A percentile compares a stretch with the other conserved stretches of the same genome.
These are phyloP conservation scores for Colletotrichum sp. DNA, from an alignment of 2,329 filamentous ascomycete species.

Conservation along the genomic window DNA sequence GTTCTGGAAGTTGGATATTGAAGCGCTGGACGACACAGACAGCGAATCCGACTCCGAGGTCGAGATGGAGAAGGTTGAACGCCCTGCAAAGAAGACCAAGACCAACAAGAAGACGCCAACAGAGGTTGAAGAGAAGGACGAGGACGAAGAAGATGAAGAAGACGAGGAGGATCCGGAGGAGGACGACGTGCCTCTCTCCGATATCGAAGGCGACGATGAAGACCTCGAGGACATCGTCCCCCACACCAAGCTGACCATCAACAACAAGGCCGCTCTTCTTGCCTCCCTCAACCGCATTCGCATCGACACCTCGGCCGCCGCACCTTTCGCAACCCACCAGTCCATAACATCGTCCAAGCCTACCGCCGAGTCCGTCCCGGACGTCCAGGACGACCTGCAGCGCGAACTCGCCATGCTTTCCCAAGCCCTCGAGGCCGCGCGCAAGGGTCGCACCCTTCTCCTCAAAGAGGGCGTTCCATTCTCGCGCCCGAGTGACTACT, in stretches of 20 bases:
- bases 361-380: constrained; percentile 71
- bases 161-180: constrained; percentile 72
- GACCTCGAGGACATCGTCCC: constrained; percentile 88
- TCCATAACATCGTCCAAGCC: constrained; percentile 71
- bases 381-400: constrained; percentile 89
- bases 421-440: constrained; percentile 82
- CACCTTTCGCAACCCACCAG: constrained; percentile 85
- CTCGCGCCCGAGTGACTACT: constrained; percentile 90
- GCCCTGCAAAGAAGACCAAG: constrained; percentile 48
- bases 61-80: constrained; percentile 75
- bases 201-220: constrained; percentile 78
- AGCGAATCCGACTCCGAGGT: constrained; percentile 71
- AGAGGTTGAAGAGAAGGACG: constrained; percentile 46
- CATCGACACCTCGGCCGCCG: constrained; percentile 67
- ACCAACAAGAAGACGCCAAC: constrained; percentile 33
- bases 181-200: constrained; percentile 88
- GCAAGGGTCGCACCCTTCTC: constrained; percentile 73
- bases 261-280: constrained; percentile 89
- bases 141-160: constrained; percentile 50
- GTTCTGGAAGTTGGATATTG: constrained; percentile 51
- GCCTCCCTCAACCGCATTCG: constrained; percentile 81
- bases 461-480: constrained; percentile 86
- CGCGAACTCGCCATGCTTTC: constrained; percentile 94
- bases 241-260: constrained; percentile 93
- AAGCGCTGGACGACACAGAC: constrained; percentile 65